Base-by-base conservation (phyloP, 2,329 filamentous ascomycete species). In the Fusarium nanum region DNA sequence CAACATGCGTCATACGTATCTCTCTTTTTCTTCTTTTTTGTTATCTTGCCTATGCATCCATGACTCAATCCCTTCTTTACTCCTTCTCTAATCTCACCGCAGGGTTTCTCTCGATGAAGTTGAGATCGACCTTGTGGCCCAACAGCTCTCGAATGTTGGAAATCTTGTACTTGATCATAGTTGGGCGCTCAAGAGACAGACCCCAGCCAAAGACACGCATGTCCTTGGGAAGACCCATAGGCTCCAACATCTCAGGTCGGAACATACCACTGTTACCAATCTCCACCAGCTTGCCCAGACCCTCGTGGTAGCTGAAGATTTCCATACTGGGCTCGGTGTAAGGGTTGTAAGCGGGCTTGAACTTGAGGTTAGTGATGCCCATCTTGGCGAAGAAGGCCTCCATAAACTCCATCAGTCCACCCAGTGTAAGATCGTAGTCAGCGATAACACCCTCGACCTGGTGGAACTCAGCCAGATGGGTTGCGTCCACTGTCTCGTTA, bases 191-290 rank as follows among this genome's bases (percentile, higher is more conserved):
- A 78, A 99, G 82, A 80, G 90, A 93, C 78, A 99, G 83, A 40
- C 96, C 96, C 87, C 94, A 98, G 34, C 96, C 96, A 78, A 97
- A 98, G 12, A 98, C 94, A 68, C 92, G 86, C 89, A 98, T 89
- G 76, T 97, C 92, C 82, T 91, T 93, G 25, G 94, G 94, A 76
- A 98, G 82, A 34, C 95, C 95, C 94, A 98, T 97, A 7, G 94
- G 86, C 82, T 97, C 92, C 77, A 98, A 82, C 95, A 98, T 98
- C 83, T 99, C 96, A 3, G 96, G 94, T 72, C 96, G 88, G 89
- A 99, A 99, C 94, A 99, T 98, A 70, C 96, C 96, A 75, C 92
- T 95, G 84, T 99, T 98, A 64, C 96, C 96, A 78, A 98, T 98
- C 84, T 98, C 96, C 27, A 98, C 93, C 83, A 97, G 91, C 85